These are phyloP conservation scores for Rhodotorula sp. DNA, from an alignment of 1,284 basidiomycete species.

Conservation along the genomic window DNA sequence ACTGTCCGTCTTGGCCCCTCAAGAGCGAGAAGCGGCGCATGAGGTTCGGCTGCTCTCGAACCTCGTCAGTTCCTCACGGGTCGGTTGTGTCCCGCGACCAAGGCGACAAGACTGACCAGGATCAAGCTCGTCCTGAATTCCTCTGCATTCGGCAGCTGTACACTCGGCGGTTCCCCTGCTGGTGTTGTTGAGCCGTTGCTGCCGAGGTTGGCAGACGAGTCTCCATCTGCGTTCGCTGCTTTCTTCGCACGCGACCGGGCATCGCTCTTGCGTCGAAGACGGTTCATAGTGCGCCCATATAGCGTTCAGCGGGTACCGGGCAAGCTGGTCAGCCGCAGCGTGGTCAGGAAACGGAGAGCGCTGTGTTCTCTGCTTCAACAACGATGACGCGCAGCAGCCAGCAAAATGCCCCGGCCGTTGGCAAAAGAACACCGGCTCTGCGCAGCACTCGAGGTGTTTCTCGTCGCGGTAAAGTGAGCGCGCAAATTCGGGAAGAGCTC, in stretches of 20 bases:
- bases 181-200: background rate
- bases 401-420: background rate
- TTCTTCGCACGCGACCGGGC: conserved; percentile 4
- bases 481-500: no score
- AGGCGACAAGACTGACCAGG: conserved; percentile 9
- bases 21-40: conserved; percentile 34
- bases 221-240: background rate
- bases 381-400: background rate
- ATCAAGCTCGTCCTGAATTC: conserved; percentile 31
- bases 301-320: background rate
- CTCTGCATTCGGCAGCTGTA: conserved; percentile 14
- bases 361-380: background rate
- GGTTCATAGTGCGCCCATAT: conserved; percentile 19
- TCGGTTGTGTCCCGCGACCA: no score
- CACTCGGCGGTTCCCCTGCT: background rate
- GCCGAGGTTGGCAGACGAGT: background rate
- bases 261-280: conserved; percentile 30
- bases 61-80: background rate
- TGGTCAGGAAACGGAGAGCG: no score
- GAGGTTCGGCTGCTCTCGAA: conserved; percentile 22
- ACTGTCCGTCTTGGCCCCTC: conserved; percentile 19
- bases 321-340: background rate
- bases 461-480: background rate
- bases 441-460: background rate
- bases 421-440: background rate